Evolutionary conservation across 2,329 filamentous ascomycete species (phyloP), one percentile per base, ranked within the genome.

Genomic region (Cercospora sp.): DNA sequence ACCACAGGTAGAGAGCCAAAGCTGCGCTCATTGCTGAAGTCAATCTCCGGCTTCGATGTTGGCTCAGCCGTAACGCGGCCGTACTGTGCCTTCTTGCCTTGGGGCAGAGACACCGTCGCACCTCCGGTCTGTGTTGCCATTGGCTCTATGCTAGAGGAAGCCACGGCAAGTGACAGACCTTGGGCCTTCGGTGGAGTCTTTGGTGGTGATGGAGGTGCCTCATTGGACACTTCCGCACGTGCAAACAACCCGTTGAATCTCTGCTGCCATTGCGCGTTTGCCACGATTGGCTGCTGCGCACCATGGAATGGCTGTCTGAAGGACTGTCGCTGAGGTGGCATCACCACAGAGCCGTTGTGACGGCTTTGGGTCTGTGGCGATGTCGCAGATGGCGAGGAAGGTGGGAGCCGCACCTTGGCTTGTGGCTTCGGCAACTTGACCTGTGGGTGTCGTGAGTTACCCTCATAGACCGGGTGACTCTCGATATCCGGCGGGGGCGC

Each of bases 391-490:
- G 82, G 80, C 26, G 81, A 77, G 23, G 83, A 75, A 7, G 91
- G 92, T 3, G 92, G 94, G 3, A 98, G 85, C 76, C 90, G 93
- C 12, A 98, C 94, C 28, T 93, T 86, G 33, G 92, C 92, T 64
- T 90, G 85, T 7, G 89, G 87, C 42, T 83, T 87, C 0, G 91
- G 91, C 8, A 94, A 81, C 39, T 87, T 88, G 7, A 94, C 91
- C 66, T 89, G 86, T 3, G 91, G 91, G 67, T 86, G 87, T 36
- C 81, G 80, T 1, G 81, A 82, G 73, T 92, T 87, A 31, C 90
- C 89, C 72, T 89, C 87, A 72, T 91, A 92, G 1, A 86, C 91
- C 5, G 91, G 91, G 74, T 94, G 91, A 9, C 86, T 88, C 69
- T 87, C 85, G 79, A 90, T 90, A 58, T 92, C 91, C 3, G 91